Evolutionary conservation across 2,329 filamentous ascomycete species (phyloP).

Genomic region (Tolypocladium pustulatum): DNA sequence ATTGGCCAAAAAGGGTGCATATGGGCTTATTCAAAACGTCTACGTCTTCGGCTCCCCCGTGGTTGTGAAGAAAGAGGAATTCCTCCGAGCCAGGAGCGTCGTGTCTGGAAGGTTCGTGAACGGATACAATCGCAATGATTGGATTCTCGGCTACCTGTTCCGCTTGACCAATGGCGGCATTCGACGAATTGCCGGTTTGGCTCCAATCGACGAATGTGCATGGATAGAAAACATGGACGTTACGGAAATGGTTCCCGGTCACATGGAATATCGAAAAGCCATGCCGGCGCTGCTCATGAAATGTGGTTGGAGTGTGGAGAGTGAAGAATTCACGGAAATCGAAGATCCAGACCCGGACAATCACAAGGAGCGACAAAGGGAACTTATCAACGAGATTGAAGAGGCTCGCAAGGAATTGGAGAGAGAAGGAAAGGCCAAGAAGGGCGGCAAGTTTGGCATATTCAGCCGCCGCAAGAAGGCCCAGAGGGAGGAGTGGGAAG

Average conservation of each 20-base stretch:
- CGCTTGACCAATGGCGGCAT: constrained; percentile 88
- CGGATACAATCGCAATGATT: constrained; percentile 88
- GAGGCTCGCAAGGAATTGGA: constrained; percentile 83
- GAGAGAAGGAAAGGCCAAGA: constrained; percentile 59
- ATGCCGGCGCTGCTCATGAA: constrained; percentile 83
- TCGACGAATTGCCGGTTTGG: constrained; percentile 76
- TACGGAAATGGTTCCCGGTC: constrained; percentile 74
- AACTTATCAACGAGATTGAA: constrained; percentile 94
- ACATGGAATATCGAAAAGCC: constrained; percentile 91
- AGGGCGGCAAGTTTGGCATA: constrained; percentile 53
- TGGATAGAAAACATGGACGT: constrained; percentile 85
- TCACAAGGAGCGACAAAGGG: constrained; percentile 74
- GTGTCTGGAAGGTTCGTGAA: constrained; percentile 92
- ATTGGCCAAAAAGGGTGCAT: constrained; percentile 71
- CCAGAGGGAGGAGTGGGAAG: constrained; percentile 86
- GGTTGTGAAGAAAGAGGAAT: constrained; percentile 87
- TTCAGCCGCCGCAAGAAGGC: constrained; percentile 75
- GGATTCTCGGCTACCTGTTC: constrained; percentile 95
- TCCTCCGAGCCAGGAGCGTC: constrained; percentile 66
- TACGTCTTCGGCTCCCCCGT: constrained; percentile 90
- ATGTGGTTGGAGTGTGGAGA: constrained; percentile 84
- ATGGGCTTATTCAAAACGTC: constrained; percentile 85
- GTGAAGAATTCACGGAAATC: constrained; percentile 91
- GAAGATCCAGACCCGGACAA: constrained; percentile 96
- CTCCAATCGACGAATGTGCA: constrained; percentile 61